Conservation (phyloP, 192 early-diverging fungal species). For the Backusella morwellensis region DNA sequence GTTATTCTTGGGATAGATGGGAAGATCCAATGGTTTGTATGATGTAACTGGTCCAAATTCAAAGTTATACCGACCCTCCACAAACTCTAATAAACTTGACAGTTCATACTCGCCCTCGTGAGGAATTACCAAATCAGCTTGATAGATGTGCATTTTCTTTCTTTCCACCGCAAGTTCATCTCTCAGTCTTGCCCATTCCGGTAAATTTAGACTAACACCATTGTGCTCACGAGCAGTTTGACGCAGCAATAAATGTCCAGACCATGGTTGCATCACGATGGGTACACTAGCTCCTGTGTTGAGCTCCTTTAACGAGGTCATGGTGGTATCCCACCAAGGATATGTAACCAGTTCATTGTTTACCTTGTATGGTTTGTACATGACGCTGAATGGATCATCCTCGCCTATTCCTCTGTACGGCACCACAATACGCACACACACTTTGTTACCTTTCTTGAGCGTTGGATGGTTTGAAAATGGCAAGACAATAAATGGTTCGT, state of each 20-base stretch:
- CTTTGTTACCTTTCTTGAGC: slow-evolving; percentile 16
- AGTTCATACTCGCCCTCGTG: slow-evolving; percentile 40
- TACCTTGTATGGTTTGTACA: slow-evolving; percentile 12
- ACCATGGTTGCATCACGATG: slow-evolving; percentile 22
- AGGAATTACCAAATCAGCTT: slow-evolving; percentile 41
- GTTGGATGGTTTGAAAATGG: slow-evolving; percentile 6
- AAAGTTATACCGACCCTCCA: slow-evolving; percentile 47
- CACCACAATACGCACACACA: slow-evolving; percentile 45
- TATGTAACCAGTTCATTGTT: background rate
- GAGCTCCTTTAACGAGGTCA: slow-evolving; percentile 1
- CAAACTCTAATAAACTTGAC: slow-evolving; percentile 39
- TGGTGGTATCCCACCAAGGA: slow-evolving; percentile 29
- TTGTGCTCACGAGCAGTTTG: background rate
- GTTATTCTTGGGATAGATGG: slow-evolving; percentile 12
- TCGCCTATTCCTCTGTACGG: slow-evolving; percentile 20
- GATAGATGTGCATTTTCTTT: slow-evolving; percentile 44
- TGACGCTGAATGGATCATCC: background rate
- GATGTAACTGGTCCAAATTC: slow-evolving; percentile 32
- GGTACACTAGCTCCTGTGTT: slow-evolving; percentile 11
- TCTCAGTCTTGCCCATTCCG: slow-evolving; percentile 7
- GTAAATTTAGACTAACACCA: background rate
- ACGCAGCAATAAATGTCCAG: slow-evolving; percentile 6
- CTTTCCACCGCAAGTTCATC: slow-evolving; percentile 8
- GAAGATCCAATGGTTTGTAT: slow-evolving; percentile 35
- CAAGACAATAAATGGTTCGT: slow-evolving; percentile 18